Conservation (phyloP, 495 filamentous ascomycete genomes). For the Hypoxylon fragiforme region DNA sequence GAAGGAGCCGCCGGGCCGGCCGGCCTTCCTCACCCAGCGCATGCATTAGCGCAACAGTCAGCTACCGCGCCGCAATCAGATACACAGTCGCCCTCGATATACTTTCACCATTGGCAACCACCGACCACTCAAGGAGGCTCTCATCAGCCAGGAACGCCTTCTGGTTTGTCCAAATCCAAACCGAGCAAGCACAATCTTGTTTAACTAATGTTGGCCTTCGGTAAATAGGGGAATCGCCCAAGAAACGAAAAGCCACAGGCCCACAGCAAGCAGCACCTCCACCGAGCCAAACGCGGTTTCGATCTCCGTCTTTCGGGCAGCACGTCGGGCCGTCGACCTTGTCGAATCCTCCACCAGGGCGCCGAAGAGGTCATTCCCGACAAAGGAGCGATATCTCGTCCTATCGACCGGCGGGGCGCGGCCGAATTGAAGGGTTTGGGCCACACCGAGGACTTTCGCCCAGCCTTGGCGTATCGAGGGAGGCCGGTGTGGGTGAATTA, state of each 20-base stretch:
- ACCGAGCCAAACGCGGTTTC: constrained; percentile 57
- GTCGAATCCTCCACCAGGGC: constrained; percentile 59
- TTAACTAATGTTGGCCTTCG: constrained; percentile 54
- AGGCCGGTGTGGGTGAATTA: constrained; percentile 33
- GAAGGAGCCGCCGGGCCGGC: constrained; percentile 26
- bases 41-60: constrained; percentile 41
- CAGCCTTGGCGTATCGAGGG: constrained; percentile 30
- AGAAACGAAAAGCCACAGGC: constrained; percentile 73
- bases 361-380: constrained; percentile 67
- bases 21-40: constrained; percentile 36
- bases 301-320: constrained; percentile 61
- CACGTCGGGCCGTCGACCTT: constrained; percentile 55
- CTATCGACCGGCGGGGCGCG: constrained; percentile 47
- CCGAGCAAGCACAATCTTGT: constrained; percentile 50
- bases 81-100: constrained; percentile 70
- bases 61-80: constrained; percentile 52
- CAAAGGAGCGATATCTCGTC: constrained; percentile 68
- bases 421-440: constrained; percentile 41
- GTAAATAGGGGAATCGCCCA: constrained; percentile 64
- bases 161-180: constrained; percentile 66
- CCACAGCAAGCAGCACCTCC: constrained; percentile 61
- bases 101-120: constrained; percentile 92
- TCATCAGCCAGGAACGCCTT: constrained; percentile 65
- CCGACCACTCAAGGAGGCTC: constrained; percentile 63
- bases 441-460: constrained; percentile 48